Evolutionary conservation across 345 rosid species (phyloP), one percentile per base, ranked within the genome.

Genomic region (Sonneratia alba): DNA sequence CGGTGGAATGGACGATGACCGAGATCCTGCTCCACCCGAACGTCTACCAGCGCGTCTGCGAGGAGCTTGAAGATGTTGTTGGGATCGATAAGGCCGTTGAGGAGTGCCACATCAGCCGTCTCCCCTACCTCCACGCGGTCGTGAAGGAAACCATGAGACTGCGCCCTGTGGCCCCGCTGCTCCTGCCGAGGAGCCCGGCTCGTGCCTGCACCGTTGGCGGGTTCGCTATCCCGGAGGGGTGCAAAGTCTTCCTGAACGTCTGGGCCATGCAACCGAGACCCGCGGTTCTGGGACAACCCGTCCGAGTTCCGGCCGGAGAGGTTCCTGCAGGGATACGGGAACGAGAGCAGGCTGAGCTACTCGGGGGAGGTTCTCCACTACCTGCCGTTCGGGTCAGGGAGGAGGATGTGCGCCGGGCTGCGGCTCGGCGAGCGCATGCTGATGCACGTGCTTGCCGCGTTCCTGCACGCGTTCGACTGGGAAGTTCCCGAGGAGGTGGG

Each of bases 371-470:
- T 66, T 38, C 64, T 49, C 63, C 71, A 65, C 51, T 81, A 70
- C 40, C 56, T 81, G 68, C 84, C 84, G 11, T 78, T 81, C 34
- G 81, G 81, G 19, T 73, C 79, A 3, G 84, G 81, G 3, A 69
- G 81, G 64, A 65, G 59, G 11, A 3, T 69, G 0, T 70, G 77
- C 42, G 77, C 73, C 2, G 77, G 77, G 27, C 36, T 75, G 32
- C 64, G 27, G 18, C 49, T 70, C 0, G 77, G 69, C 7, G 77
- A 75, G 70, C 65, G 73, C 70, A 70, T 75, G 77, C 69, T 70
- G 0, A 63, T 64, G 73, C 22, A 56, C 42, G 65, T 75, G 12
- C 7, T 70, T 11, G 77, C 77, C 27, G 18, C 73, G 18, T 24
- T 75, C 40, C 16, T 75, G n/a, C 70, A 75, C 32, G 7, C 11